These are phyloP conservation scores for Candida broadrunensis DNA, from an alignment of 805 yeast genomes.

Conservation along the genomic window DNA sequence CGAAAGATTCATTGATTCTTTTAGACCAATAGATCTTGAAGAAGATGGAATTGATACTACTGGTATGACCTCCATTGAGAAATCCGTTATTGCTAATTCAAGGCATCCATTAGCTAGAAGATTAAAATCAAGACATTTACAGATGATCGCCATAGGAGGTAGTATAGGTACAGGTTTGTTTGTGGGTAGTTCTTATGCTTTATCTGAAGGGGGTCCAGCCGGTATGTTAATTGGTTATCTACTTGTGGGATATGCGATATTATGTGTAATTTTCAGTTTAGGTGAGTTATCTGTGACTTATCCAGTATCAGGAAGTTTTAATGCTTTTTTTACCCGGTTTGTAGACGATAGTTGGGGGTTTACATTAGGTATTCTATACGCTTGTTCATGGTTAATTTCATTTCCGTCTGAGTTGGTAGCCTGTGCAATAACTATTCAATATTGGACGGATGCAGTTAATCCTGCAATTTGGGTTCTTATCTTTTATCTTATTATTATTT, in stretches of 20 bases:
- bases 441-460: constrained; percentile 28
- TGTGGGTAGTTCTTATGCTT: constrained; percentile 44
- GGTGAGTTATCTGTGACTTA: constrained; percentile 60
- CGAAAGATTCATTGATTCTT: constrained; percentile 26
- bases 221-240: constrained; percentile 51
- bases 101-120: constrained; percentile 45
- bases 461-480: constrained; percentile 38
- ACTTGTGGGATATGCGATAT: constrained; percentile 53
- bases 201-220: constrained; percentile 39
- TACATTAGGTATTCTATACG: constrained; percentile 32
- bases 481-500: constrained; percentile 24
- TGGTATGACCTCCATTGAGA: constrained; percentile 36
- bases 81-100: constrained; percentile 36
- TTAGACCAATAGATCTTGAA: constrained; percentile 36
- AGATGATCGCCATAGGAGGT: constrained; percentile 70
- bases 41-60: constrained; percentile 40
- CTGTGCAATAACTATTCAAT: constrained; percentile 32
- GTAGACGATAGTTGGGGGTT: constrained; percentile 37
- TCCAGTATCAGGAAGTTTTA: constrained; percentile 39
- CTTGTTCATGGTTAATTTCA: constrained; percentile 32
- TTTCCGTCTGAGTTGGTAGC: constrained; percentile 38
- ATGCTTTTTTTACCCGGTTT: constrained; percentile 32
- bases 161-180: constrained; percentile 66
- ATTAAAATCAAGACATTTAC: constrained; percentile 47
- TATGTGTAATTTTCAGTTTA: constrained; percentile 54